Evolutionary conservation across 495 filamentous ascomycete species (phyloP).

Genomic region (Neurospora tetrasperma): DNA sequence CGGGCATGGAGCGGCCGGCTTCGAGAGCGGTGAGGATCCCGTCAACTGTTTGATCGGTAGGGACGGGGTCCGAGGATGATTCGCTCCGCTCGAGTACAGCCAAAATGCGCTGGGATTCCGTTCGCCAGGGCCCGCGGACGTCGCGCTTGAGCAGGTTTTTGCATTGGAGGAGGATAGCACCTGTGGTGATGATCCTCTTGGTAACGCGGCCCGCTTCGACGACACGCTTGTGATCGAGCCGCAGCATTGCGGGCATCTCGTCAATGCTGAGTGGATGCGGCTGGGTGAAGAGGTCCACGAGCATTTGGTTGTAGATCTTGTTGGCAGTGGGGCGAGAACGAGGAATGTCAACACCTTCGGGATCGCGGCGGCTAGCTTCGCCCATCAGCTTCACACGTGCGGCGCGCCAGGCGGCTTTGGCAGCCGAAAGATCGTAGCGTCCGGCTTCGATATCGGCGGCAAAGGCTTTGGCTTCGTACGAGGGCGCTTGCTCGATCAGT

Average conservation of each 20-base stretch:
- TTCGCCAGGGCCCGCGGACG: constrained; percentile 79
- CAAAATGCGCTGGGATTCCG: constrained; percentile 69
- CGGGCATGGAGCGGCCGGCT: constrained; percentile 69
- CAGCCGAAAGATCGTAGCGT: constrained; percentile 46
- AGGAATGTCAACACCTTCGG: constrained; percentile 50
- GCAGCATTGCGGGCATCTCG: constrained; percentile 74
- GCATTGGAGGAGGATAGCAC: constrained; percentile 75
- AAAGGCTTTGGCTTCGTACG: constrained; percentile 75
- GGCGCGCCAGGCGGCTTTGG: constrained; percentile 60
- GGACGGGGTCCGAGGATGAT: constrained; percentile 27
- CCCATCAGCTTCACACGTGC: constrained; percentile 58
- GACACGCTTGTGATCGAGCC: constrained; percentile 66
- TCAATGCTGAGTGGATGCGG: constrained; percentile 41
- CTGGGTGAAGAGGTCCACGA: constrained; percentile 45
- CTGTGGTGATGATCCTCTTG: constrained; percentile 66
- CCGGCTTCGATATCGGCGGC: constrained; percentile 56
- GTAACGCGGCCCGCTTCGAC: constrained; percentile 53
- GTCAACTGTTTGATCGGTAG: constrained; percentile 45
- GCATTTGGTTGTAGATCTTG: constrained; percentile 74
- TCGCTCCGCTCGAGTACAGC: constrained; percentile 36
- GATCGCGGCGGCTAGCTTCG: constrained; percentile 63
- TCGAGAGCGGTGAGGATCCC: constrained; percentile 71
- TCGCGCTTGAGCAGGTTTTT: constrained; percentile 95
- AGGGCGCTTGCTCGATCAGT: constrained; percentile 67
- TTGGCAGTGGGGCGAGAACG: constrained; percentile 47